Base-by-base conservation (phyloP, 2,329 filamentous ascomycete genomes). In the Rhinocladiella mackenziei region DNA sequence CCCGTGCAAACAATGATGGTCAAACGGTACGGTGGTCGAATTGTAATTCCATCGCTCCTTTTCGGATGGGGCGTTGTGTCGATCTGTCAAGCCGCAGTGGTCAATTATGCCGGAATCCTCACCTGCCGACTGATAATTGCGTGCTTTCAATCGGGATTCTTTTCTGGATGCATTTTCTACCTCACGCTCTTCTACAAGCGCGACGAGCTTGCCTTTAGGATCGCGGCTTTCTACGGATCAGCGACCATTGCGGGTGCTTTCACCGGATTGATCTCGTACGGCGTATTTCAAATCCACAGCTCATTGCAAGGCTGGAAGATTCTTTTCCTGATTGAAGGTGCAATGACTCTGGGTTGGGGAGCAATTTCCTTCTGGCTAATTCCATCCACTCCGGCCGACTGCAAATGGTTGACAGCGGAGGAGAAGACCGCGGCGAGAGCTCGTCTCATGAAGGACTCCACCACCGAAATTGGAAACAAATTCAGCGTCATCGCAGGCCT, bases 371-470 rank as follows among this genome's bases (percentile, higher is more conserved):
- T 80, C 87, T 55, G 81, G 81, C 1, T 85, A 74, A 62, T 81
- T 76, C 65, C 86, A 84, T 56, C 73, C 89, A 1, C 85, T 85
- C 0, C 70, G 65, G 42, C 81, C 75, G 34, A 80, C 82, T 0
- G 72, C 76, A 26, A 74, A 80, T 51, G 83, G 83, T 70, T 89
- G 14, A 79, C 64, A 43, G 70, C 76, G 2, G 77, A 80, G 1
- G 83, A 89, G 60, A 83, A 80, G 57, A 68, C n/a, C n/a, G n/a
- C n/a, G n/a, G n/a, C n/a, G n/a, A n/a, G n/a, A 72, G 6, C 73
- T 89, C 0, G 85, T 84, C 3, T 82, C n/a, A 85, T 89, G 51
- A 81, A 84, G 51, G 74, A 86, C 39, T 86, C 91, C 60, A 83
- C 78, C 5, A 87, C 83, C 2, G 78, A 83, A 0, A 68, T 76